Percentiles rank a stretch among this genome's conserved stretches.
Conservation (phyloP, 2,329 filamentous ascomycete species). For the Ascochyta koolunga region DNA sequence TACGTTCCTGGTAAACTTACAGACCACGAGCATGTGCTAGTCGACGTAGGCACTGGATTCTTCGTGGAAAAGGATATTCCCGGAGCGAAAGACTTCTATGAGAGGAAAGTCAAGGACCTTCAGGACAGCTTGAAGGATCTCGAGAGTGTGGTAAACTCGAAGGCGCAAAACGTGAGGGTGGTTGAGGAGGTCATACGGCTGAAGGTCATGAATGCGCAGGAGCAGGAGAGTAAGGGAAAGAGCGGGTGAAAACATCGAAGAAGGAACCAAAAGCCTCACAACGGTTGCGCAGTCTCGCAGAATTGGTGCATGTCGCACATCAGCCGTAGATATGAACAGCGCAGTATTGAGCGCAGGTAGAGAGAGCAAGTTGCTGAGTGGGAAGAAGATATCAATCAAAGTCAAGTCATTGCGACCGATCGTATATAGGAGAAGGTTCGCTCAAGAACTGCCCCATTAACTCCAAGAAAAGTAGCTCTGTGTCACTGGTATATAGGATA, state of each 20-base stretch:
- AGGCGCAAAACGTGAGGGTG: conserved; percentile 82
- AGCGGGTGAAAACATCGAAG: conserved; percentile 21
- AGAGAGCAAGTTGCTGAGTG: too few relatives aligned
- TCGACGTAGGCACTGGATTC: conserved; percentile 93
- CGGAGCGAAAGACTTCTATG: conserved; percentile 71
- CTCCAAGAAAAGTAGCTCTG: too few relatives aligned
- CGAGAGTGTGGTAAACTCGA: conserved; percentile 72
- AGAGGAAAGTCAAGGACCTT: conserved; percentile 70
- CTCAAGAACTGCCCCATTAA: too few relatives aligned
- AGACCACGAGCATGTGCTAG: conserved; percentile 57
- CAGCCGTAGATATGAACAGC: background rate
- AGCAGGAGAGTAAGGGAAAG: conserved; percentile 32
- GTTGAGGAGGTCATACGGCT: conserved; percentile 74
- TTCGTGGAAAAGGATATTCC: conserved; percentile 82
- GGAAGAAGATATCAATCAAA: too few relatives aligned
- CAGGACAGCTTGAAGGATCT: conserved; percentile 69
- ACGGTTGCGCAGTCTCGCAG: background rate
- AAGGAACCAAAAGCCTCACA: background rate
- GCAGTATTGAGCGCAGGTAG: background rate
- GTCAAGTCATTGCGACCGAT: too few relatives aligned
- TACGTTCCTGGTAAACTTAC: conserved; percentile 87
- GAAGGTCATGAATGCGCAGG: conserved; percentile 46
- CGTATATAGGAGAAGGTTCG: too few relatives aligned
- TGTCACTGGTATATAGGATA: too few relatives aligned
- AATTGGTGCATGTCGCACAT: background rate